These are phyloP conservation scores for Fusarium tricinctum DNA, from an alignment of 2,329 filamentous ascomycete species.

Conservation along the genomic window DNA sequence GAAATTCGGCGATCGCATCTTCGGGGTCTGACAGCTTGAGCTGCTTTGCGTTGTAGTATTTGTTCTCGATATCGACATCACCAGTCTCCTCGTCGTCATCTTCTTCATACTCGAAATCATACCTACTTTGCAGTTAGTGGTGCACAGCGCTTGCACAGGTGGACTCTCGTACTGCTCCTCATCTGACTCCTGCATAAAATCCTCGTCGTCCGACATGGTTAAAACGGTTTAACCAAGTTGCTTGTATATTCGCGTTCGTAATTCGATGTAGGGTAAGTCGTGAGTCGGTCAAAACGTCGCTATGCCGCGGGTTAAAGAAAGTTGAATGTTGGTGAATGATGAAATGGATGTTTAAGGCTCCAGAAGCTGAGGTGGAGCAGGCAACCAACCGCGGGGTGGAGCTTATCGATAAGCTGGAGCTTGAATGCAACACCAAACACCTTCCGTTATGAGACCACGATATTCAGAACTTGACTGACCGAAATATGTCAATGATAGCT, in stretches of 20 bases:
- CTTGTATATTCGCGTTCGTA: background rate
- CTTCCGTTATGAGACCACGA: too few relatives aligned
- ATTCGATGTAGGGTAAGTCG: background rate
- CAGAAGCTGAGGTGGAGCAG: constrained; percentile 45
- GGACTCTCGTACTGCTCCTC: constrained; percentile 58
- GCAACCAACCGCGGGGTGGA: constrained; percentile 44
- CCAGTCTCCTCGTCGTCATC: constrained; percentile 89
- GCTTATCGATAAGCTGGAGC: constrained; percentile 45
- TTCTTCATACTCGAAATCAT: constrained; percentile 98
- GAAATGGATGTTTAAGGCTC: constrained; percentile 18
- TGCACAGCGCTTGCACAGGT: constrained; percentile 15
- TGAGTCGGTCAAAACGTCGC: background rate
- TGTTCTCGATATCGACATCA: constrained; percentile 97
- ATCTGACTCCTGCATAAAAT: constrained; percentile 64
- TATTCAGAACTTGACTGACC: too few relatives aligned
- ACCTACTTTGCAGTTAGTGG: constrained; percentile 61
- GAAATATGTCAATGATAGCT: too few relatives aligned
- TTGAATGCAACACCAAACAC: background rate
- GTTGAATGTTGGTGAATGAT: constrained; percentile 27
- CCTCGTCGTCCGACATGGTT: constrained; percentile 66
- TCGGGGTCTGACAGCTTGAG: constrained; percentile 89
- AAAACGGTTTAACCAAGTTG: background rate
- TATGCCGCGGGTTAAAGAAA: constrained; percentile 4
- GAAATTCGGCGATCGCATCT: constrained; percentile 90
- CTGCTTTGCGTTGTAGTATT: constrained; percentile 99